Evolutionary conservation across 495 filamentous ascomycete species (phyloP), one percentile per base, ranked within the genome.

Genomic region (Lasiosphaeria ovina): DNA sequence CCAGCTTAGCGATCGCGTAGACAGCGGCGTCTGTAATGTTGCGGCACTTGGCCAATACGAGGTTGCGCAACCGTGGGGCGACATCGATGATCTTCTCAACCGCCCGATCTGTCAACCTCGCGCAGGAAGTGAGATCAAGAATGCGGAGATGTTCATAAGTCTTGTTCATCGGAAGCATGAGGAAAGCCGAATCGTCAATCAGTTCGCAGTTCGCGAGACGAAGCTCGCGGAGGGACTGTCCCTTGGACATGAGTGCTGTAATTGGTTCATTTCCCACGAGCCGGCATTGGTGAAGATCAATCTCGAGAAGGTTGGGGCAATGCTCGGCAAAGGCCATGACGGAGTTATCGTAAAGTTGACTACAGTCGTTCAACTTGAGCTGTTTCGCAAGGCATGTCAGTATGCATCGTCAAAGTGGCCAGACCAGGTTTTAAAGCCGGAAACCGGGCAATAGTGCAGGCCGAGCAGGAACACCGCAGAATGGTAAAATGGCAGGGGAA

Each of bases 321-420:
- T 92, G 84, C 34, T 86, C 78, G 36, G 95, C 95, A 68, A 98
- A 93, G 7, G 91, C 88, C 50, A 90, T 69, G 66, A 98, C 86
- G 3, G 93, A 86, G 24, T 76, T 77, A 69, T 98, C 89, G 14
- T 87, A 90, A 16, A 97, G 74, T 68, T 94, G 86, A 16, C 69
- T 66, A 68, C 95, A 96, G 31, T 91, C 87, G 71, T 98, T 98
- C 54, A 99, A 81, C 83, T 99, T 99, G 58, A 99, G 81, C 89
- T 96, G 71, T 59, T 74, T 72, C 55, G 61, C 51, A 6, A 44
- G 60, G 33, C 11, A 35, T 12, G 62, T 80, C 58, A 73, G 66
- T 61, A 64, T 61, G 6, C 35, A 8, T 40, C 24, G 24, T 24
- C 24, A 24, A 24, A 24, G 24, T 24, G 24, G 24, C 24, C 24